Percentiles rank a stretch among this genome's conserved stretches.
Conservation (phyloP, 345 rosid genomes). For the Eucalyptus microcorys region DNA sequence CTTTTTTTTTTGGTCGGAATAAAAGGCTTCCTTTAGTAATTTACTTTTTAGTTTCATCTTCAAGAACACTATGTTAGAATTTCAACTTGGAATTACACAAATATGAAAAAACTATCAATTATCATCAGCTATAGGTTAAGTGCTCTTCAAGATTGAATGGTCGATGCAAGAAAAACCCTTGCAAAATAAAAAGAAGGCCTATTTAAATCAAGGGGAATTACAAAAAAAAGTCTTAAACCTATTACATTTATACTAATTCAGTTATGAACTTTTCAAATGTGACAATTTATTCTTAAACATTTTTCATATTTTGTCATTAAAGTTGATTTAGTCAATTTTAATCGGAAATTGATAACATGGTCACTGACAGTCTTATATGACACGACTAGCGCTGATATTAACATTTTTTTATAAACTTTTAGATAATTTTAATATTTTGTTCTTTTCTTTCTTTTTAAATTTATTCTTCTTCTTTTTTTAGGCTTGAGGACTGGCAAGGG, state of each 20-base stretch:
- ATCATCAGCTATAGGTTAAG: not conserved
- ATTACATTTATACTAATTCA: too few relatives aligned
- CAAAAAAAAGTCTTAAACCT: not conserved
- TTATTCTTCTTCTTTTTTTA: not conserved
- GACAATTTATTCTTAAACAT: not conserved
- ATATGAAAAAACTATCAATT: not conserved
- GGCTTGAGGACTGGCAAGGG: not conserved
- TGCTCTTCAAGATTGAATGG: not conserved
- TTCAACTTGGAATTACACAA: not conserved
- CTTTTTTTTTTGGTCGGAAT: not conserved
- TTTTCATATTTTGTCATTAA: too few relatives aligned
- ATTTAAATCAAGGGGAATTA: not conserved
- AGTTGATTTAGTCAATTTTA: not conserved
- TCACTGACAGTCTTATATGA: not conserved
- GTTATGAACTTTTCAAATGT: not conserved
- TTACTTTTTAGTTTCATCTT: not conserved
- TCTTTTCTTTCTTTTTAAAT: accelerated
- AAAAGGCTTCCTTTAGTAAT: not conserved
- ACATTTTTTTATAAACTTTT: not conserved
- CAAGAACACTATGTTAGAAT: not conserved
- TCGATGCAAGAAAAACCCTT: not conserved
- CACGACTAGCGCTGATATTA: accelerated
- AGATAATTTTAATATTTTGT: not conserved
- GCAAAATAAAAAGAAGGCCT: not conserved
- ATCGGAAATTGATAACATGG: not conserved